Conservation (phyloP, 2,329 filamentous ascomycete genomes). For the Leptosphaerulina australis region DNA sequence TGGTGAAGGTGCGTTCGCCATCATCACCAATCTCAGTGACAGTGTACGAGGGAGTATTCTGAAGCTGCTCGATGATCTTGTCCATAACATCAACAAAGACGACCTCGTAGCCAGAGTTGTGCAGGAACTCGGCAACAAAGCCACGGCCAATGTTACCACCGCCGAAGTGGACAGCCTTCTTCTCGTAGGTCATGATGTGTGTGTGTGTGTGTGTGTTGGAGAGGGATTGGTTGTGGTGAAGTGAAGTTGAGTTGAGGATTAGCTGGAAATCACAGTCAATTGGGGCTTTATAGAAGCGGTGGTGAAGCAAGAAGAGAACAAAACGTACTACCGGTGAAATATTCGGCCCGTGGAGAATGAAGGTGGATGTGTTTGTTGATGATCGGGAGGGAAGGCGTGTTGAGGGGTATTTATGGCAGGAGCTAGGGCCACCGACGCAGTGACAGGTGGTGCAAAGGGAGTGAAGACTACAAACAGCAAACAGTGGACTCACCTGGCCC, state of each 20-base stretch:
- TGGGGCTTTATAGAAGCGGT: neutral
- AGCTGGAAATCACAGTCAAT: slow-evolving; percentile 8
- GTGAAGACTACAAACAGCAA: slow-evolving; percentile 17
- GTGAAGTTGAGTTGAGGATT: slow-evolving; percentile 8
- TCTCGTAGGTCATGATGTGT: slow-evolving; percentile 47
- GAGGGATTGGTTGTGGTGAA: slow-evolving; percentile 7
- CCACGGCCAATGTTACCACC: slow-evolving; percentile 61
- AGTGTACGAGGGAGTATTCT: slow-evolving; percentile 77
- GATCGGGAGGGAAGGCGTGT: slow-evolving; percentile 15
- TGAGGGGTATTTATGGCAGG: slow-evolving; percentile 27
- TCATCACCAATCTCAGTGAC: slow-evolving; percentile 92
- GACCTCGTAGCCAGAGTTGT: slow-evolving; percentile 94
- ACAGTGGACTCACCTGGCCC: slow-evolving; percentile 26
- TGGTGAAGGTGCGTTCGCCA: slow-evolving; percentile 78
- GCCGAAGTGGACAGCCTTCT: slow-evolving; percentile 61
- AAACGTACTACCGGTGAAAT: slow-evolving; percentile 11
- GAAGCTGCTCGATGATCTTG: slow-evolving; percentile 77
- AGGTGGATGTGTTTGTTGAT: slow-evolving; percentile 35
- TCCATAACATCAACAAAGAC: slow-evolving; percentile 96
- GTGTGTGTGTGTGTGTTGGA: neutral
- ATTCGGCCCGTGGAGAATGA: slow-evolving; percentile 13
- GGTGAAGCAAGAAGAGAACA: neutral
- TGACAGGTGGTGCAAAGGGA: slow-evolving; percentile 18
- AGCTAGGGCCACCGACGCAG: slow-evolving; percentile 22
- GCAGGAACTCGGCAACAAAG: slow-evolving; percentile 69